These are phyloP conservation scores for Lipomyces kockii DNA, from an alignment of 805 yeast genomes.

Conservation along the genomic window DNA sequence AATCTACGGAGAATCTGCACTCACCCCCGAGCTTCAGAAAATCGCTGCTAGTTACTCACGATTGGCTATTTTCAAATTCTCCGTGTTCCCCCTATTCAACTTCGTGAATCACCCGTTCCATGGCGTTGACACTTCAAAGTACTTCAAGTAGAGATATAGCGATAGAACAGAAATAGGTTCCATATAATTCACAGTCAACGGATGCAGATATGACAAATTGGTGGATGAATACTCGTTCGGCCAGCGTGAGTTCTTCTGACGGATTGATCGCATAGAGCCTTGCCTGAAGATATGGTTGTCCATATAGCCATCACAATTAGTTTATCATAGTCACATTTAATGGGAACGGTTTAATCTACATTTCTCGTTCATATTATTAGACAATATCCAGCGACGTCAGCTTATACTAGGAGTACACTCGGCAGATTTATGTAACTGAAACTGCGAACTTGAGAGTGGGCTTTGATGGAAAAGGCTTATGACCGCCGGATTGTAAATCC, in stretches of 20 bases:
- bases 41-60: slow-evolving; percentile 79
- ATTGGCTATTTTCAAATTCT: slow-evolving; percentile 63
- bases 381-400: neutral
- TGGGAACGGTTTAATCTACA: too few species aligned
- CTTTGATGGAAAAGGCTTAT: too few species aligned
- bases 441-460: too few species aligned
- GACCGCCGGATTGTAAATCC: too few species aligned
- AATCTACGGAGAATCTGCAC: slow-evolving; percentile 67
- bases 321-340: neutral
- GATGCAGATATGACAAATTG: neutral
- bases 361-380: neutral
- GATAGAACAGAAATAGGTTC: too few species aligned
- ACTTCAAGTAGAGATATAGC: slow-evolving; percentile 12
- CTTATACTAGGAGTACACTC: too few species aligned
- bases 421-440: too few species aligned
- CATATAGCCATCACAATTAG: neutral
- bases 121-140: slow-evolving; percentile 58
- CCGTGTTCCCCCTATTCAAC: slow-evolving; percentile 81
- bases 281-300: neutral
- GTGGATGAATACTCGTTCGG: neutral
- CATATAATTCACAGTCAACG: neutral
- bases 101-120: slow-evolving; percentile 80
- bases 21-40: slow-evolving; percentile 72
- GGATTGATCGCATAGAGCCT: neutral
- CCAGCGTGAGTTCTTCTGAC: neutral